Evolutionary conservation across 257 asterid species (phyloP).

Genomic region (Gentiana straminea): DNA sequence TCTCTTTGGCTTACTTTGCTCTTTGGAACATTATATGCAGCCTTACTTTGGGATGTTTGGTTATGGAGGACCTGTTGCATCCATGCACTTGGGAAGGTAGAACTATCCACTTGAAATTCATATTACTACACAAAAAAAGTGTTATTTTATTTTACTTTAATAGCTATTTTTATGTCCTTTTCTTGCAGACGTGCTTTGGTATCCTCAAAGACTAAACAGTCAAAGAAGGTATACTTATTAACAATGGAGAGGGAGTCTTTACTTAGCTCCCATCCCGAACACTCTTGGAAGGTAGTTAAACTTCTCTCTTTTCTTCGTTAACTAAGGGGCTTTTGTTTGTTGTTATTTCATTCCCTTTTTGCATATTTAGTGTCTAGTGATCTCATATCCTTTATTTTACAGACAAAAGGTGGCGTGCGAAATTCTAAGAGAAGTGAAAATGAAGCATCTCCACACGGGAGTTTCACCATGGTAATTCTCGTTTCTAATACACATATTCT

Average conservation of each 20-base stretch:
- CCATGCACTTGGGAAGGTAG: constrained; percentile 81
- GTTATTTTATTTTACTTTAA: background rate
- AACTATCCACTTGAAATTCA: constrained; percentile 6
- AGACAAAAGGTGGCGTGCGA: constrained; percentile 63
- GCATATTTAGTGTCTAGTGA: background rate
- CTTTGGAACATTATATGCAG: constrained; percentile 26
- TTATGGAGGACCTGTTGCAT: constrained; percentile 68
- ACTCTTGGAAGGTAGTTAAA: constrained; percentile 52
- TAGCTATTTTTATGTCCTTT: background rate
- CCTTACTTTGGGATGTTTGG: constrained; percentile 88
- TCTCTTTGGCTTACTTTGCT: constrained; percentile 1
- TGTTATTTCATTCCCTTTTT: background rate
- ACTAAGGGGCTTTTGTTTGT: background rate
- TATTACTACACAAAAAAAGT: background rate
- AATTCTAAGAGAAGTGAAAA: constrained; percentile 37
- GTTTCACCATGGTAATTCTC: constrained; percentile 50
- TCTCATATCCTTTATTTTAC: constrained; percentile 8
- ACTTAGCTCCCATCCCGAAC: constrained; percentile 29
- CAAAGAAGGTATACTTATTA: constrained; percentile 41
- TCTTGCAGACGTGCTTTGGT: constrained; percentile 37
- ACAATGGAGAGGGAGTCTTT: constrained; percentile 59
- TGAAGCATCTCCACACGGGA: constrained; percentile 34
- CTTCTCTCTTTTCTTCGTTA: background rate
- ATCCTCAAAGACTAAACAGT: constrained; percentile 51
- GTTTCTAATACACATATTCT: background rate